Evolutionary conservation across 495 filamentous ascomycete species (phyloP).

Genomic region (Penicillium paxilli): DNA sequence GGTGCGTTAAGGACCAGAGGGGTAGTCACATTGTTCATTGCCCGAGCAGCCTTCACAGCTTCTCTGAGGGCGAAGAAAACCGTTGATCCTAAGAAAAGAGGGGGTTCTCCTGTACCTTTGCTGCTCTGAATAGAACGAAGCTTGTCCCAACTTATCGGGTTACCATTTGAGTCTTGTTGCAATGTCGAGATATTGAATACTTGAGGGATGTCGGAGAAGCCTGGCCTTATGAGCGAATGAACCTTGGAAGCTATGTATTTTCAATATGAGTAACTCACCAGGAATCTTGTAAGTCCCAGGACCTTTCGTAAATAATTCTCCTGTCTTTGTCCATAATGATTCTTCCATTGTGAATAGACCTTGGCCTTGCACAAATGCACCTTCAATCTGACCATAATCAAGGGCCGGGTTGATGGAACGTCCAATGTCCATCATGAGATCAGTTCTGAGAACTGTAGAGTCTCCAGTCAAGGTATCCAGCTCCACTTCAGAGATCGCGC

Average conservation of each 20-base stretch:
- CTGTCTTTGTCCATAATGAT: not conserved
- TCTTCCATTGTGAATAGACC: not conserved
- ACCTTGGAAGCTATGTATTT: too few species aligned
- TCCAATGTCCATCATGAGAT: not conserved
- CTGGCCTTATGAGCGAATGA: too few species aligned
- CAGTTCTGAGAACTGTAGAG: not conserved
- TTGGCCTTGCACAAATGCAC: not conserved
- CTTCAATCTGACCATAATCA: not conserved
- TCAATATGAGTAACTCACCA: not conserved
- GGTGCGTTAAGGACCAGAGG: not conserved
- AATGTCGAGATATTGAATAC: not conserved
- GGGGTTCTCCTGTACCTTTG: not conserved
- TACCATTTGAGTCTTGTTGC: not conserved
- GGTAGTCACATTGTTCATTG: not conserved
- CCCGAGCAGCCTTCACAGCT: not conserved
- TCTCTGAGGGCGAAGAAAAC: not conserved
- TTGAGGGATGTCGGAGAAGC: not conserved
- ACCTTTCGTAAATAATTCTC: not conserved
- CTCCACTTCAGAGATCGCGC: not conserved
- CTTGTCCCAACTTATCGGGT: not conserved
- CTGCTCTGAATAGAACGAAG: not conserved
- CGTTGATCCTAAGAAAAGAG: not conserved
- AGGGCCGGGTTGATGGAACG: not conserved
- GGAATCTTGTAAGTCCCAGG: not conserved
- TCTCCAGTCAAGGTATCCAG: not conserved